Percentiles rank a stretch among this genome's conserved stretches.
Conservation (phyloP, 768 basidiomycete genomes). For the Agaricus blazei region DNA sequence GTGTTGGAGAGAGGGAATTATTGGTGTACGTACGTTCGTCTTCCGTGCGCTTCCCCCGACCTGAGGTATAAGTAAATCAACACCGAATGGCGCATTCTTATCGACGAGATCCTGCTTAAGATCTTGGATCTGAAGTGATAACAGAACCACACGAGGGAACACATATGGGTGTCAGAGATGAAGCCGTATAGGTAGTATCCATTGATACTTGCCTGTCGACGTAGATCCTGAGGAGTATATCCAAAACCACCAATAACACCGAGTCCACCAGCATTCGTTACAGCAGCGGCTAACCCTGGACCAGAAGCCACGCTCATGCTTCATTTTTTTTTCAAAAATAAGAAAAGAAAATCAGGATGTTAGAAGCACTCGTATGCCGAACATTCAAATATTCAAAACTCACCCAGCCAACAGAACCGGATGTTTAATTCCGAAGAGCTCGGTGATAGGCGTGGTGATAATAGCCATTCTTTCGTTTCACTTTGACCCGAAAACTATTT, state of each 20-base stretch:
- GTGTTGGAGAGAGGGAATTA: neutral
- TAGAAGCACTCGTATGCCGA: no score
- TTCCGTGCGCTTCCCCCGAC: conserved; percentile 85
- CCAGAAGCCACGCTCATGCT: conserved; percentile 48
- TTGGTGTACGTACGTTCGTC: conserved; percentile 61
- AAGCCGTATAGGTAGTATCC: neutral
- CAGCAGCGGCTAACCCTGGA: conserved; percentile 86
- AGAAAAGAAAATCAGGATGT: neutral
- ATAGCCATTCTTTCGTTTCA: conserved; percentile 40
- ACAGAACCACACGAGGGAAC: conserved; percentile 10
- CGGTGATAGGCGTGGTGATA: conserved; percentile 80
- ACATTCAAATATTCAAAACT: conserved; percentile 7
- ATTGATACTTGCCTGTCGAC: conserved; percentile 54
- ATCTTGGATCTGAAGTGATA: conserved; percentile 49
- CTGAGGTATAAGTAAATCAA: conserved; percentile 85
- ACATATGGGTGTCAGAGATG: conserved; percentile 7
- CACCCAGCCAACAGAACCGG: conserved; percentile 81
- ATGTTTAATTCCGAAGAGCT: conserved; percentile 85
- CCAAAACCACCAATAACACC: conserved; percentile 92
- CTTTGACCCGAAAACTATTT: neutral
- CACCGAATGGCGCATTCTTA: conserved; percentile 81
- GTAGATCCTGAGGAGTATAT: conserved; percentile 77
- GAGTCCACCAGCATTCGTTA: conserved; percentile 89
- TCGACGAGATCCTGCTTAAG: conserved; percentile 71
- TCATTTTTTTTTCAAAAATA: neutral